These are phyloP conservation scores for Chaetothyriales sp. DNA, from an alignment of 2,329 filamentous ascomycete species.

Conservation along the genomic window DNA sequence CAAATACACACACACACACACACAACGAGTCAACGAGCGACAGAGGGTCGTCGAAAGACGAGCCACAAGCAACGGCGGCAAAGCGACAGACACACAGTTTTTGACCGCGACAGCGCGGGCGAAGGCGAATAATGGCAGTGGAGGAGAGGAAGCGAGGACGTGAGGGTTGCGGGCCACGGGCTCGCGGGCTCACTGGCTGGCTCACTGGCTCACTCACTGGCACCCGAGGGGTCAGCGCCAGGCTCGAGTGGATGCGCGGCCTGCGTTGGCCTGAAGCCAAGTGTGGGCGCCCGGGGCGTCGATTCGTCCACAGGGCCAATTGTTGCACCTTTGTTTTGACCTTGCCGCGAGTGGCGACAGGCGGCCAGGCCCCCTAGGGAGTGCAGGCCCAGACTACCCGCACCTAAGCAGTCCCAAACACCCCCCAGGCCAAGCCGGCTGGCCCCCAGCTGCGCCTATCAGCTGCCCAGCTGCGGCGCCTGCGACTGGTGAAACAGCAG, in stretches of 20 bases:
- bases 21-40: background rate
- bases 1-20: background rate
- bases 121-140: background rate
- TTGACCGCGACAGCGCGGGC: background rate
- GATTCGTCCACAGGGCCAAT: background rate
- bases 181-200: background rate
- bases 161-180: background rate
- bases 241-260: too few species aligned
- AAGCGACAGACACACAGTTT: background rate
- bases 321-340: background rate
- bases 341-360: background rate
- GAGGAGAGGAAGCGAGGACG: background rate
- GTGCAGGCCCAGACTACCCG: background rate
- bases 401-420: background rate
- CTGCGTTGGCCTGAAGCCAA: background rate
- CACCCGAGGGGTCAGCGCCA: too few species aligned
- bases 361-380: background rate
- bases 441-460: too few species aligned
- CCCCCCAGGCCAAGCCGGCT: background rate
- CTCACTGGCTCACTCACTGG: background rate
- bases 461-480: background rate
- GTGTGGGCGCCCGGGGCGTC: background rate
- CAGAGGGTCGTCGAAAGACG: background rate
- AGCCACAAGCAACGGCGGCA: background rate
- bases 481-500: background rate